Evolutionary conservation across 2,329 filamentous ascomycete genomes (phyloP).

Genomic region (Byssochlamys sp.): DNA sequence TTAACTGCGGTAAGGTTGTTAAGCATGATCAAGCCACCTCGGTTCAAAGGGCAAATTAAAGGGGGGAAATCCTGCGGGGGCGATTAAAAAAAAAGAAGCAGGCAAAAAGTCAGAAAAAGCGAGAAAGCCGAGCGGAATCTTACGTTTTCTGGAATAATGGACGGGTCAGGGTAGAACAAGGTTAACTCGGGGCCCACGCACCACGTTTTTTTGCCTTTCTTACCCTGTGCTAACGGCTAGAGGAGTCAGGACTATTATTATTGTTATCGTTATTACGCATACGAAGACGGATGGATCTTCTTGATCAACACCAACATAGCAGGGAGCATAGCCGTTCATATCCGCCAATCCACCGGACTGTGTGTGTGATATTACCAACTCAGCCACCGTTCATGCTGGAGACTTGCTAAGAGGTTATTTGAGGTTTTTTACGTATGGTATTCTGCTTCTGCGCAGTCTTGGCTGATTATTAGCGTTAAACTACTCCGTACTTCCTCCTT

Average conservation of each 20-base stretch:
- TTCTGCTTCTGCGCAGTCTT: not conserved
- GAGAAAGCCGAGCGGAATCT: not conserved
- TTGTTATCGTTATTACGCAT: not conserved
- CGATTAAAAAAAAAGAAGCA: not conserved
- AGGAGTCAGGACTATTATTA: too few relatives aligned
- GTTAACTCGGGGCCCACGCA: not conserved
- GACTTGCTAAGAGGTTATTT: not conserved
- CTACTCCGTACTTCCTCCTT: not conserved
- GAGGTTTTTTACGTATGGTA: not conserved
- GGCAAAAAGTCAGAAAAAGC: not conserved
- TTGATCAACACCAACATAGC: not conserved
- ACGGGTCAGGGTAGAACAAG: not conserved
- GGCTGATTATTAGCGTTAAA: not conserved
- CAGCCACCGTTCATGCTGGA: not conserved
- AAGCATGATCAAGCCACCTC: constrained; percentile 1
- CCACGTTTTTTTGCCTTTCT: constrained; percentile 1
- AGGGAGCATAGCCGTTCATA: not conserved
- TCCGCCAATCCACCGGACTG: not conserved
- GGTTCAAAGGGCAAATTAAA: not conserved
- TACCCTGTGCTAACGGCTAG: not conserved
- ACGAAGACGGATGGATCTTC: not conserved
- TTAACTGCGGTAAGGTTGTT: constrained; percentile 1
- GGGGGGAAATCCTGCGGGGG: not conserved
- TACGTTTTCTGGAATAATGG: not conserved
- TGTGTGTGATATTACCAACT: not conserved